Conservation (phyloP, 2,329 filamentous ascomycete species). For the Botrytis squamosa region DNA sequence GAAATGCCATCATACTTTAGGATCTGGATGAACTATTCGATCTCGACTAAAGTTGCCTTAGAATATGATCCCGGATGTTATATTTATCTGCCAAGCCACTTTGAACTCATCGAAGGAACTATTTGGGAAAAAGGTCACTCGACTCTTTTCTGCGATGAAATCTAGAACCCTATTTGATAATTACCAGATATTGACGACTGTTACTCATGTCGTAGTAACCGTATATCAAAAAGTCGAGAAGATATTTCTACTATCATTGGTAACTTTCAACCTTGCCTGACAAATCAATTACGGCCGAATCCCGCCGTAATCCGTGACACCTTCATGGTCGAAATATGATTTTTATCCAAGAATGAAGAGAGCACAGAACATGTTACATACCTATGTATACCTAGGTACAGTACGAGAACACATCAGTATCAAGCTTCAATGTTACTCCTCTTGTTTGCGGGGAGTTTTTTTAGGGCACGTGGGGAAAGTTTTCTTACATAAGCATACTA, state of each 20-base stretch:
- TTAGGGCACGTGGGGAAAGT: background rate
- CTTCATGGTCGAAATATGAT: no score
- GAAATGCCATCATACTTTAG: background rate
- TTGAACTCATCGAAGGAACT: background rate
- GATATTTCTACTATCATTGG: background rate
- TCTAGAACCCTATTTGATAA: background rate
- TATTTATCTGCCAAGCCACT: background rate
- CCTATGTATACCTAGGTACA: background rate
- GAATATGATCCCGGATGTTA: background rate
- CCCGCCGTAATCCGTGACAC: background rate
- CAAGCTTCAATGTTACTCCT: background rate
- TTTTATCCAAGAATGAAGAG: background rate
- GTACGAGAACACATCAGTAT: background rate
- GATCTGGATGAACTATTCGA: background rate
- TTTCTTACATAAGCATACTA: background rate
- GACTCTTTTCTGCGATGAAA: background rate
- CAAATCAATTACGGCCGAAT: background rate
- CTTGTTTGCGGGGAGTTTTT: background rate
- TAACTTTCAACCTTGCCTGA: background rate
- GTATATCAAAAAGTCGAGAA: background rate
- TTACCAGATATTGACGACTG: background rate
- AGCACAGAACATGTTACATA: background rate
- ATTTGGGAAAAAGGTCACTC: background rate
- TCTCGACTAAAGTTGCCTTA: background rate
- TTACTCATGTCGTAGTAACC: background rate